Conservation (phyloP, 139 green algal species). For the Closterium sp. region DNA sequence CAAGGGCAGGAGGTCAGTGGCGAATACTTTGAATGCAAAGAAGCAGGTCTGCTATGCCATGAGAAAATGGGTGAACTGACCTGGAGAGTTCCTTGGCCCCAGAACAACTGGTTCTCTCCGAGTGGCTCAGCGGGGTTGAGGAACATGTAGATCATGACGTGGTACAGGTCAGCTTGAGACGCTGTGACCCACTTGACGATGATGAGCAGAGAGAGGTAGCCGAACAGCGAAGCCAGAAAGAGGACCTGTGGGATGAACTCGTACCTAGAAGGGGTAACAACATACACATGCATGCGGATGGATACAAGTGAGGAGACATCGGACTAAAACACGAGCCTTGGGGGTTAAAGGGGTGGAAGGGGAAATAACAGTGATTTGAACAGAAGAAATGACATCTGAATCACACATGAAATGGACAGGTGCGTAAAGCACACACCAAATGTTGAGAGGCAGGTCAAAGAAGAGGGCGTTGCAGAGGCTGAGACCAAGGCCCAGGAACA, state of each 20-base stretch:
- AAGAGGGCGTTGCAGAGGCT: conserved; percentile 86
- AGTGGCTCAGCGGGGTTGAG: conserved; percentile 75
- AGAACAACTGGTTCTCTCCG: conserved; percentile 60
- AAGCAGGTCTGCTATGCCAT: background rate
- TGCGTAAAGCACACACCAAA: conserved; percentile 53
- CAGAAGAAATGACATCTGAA: background rate
- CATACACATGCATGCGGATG: background rate
- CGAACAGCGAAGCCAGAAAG: conserved; percentile 95
- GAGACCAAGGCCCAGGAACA: conserved; percentile 95
- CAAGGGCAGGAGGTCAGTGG: too few species aligned
- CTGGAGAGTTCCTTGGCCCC: conserved; percentile 55
- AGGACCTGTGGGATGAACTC: conserved; percentile 94
- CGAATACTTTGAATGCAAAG: background rate
- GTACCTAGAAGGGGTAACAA: conserved; percentile 37
- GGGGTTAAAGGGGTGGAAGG: background rate
- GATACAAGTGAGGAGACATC: background rate
- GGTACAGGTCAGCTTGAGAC: conserved; percentile 88
- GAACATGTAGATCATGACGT: conserved; percentile 99
- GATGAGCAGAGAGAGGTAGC: conserved; percentile 94
- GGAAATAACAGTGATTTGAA: background rate
- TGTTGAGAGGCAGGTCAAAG: conserved; percentile 83
- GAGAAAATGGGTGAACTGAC: conserved; percentile 2
- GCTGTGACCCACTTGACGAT: conserved; percentile 90
- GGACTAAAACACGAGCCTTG: too few species aligned
- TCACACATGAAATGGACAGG: background rate